A percentile compares a stretch with the other conserved stretches of the same genome.
Conservation (phyloP, 2,329 filamentous ascomycete genomes). For the Ampelomyces quisqualis region DNA sequence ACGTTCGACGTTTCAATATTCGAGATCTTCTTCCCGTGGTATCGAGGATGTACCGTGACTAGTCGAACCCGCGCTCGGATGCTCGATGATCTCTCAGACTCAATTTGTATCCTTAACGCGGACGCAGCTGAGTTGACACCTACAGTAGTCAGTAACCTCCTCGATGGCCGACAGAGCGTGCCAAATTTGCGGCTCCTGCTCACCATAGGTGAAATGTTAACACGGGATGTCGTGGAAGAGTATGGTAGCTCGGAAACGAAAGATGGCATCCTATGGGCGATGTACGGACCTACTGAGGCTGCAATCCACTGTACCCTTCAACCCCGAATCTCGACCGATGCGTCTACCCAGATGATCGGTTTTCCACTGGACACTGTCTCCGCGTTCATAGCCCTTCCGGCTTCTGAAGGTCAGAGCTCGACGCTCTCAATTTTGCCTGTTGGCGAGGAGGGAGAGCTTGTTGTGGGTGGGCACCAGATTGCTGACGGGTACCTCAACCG, state of each 20-base stretch:
- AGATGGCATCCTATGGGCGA: slow-evolving; percentile 75
- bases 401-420: slow-evolving; percentile 11
- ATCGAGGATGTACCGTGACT: slow-evolving; percentile 71
- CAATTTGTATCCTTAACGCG: slow-evolving; percentile 65
- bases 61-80: slow-evolving; percentile 68
- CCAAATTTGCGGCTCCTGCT: slow-evolving; percentile 70
- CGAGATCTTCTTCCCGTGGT: slow-evolving; percentile 87
- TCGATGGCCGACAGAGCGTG: slow-evolving; percentile 66
- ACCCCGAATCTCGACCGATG: slow-evolving; percentile 58
- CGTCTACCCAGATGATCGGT: slow-evolving; percentile 70
- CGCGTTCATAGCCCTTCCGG: slow-evolving; percentile 65
- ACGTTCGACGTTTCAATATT: slow-evolving; percentile 96
- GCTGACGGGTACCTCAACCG: slow-evolving; percentile 81
- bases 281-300: slow-evolving; percentile 93
- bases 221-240: slow-evolving; percentile 70
- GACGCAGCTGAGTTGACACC: slow-evolving; percentile 90
- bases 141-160: slow-evolving; percentile 76
- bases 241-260: slow-evolving; percentile 64
- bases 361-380: slow-evolving; percentile 79
- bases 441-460: slow-evolving; percentile 75
- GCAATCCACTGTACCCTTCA: slow-evolving; percentile 87
- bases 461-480: slow-evolving; percentile 76
- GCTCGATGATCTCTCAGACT: slow-evolving; percentile 70
- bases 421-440: slow-evolving; percentile 59
- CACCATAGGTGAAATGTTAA: slow-evolving; percentile 94